Evolutionary conservation across 2,329 filamentous ascomycete species (phyloP).

Genomic region (Ophidiomyces ophidiicola): DNA sequence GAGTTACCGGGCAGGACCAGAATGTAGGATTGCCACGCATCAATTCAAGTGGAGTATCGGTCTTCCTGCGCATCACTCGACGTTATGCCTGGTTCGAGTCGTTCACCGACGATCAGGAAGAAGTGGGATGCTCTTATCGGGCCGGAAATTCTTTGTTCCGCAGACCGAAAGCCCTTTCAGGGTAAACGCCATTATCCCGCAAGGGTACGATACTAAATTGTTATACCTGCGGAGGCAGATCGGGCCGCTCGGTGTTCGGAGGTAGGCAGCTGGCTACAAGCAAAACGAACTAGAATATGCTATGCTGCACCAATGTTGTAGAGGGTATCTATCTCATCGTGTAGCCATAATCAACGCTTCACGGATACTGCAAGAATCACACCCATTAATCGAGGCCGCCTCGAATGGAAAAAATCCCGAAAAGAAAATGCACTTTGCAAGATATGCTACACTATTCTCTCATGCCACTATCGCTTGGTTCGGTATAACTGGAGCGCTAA

Average conservation of each 20-base stretch:
- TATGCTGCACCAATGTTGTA: constrained; percentile 4
- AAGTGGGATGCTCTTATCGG: background rate
- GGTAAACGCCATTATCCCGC: background rate
- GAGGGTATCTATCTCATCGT: constrained; percentile 9
- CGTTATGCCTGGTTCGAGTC: too few relatives aligned
- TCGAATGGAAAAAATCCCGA: background rate
- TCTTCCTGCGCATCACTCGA: too few relatives aligned
- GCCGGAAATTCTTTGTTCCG: background rate
- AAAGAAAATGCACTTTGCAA: background rate
- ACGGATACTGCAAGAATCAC: background rate
- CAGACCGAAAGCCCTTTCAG: background rate
- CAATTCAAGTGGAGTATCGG: too few relatives aligned
- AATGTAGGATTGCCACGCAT: too few relatives aligned
- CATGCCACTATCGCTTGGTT: background rate
- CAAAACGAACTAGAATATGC: background rate
- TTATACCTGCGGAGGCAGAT: background rate
- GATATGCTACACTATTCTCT: background rate
- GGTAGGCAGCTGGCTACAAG: too few relatives aligned
- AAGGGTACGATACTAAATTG: background rate
- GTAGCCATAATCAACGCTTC: constrained; percentile 3
- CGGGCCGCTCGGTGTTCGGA: background rate
- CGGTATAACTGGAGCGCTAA: constrained; percentile 7
- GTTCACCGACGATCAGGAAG: too few relatives aligned
- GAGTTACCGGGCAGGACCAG: too few relatives aligned
- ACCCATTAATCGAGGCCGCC: background rate